phyloP scores from a whole-genome alignment of 257 asterid species.

The Solanum pimpinellifolium region DNA sequence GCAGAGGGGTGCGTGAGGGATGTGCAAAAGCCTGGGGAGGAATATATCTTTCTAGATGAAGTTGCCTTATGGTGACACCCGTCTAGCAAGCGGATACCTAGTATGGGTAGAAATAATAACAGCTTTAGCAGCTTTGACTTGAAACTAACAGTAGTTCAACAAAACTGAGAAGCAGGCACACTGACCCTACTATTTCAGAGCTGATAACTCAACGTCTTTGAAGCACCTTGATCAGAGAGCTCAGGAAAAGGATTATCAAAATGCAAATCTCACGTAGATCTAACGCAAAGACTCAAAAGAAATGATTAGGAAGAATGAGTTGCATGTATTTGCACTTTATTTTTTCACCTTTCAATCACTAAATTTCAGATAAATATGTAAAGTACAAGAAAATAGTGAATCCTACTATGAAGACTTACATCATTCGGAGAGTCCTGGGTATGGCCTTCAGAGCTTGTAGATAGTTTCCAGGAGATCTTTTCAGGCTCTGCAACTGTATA shows the following conservation, averaged over 20 bases:
- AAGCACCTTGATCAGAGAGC: background rate
- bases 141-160: background rate
- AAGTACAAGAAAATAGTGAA: background rate
- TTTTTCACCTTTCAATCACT: background rate
- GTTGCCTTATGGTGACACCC: background rate
- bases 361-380: background rate
- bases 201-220: background rate
- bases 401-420: slow-evolving; percentile 35
- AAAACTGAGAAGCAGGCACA: background rate
- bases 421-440: slow-evolving; percentile 98
- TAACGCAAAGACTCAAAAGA: background rate
- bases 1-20: background rate
- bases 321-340: background rate
- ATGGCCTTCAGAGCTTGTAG: slow-evolving; percentile 83
- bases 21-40: background rate
- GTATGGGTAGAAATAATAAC: background rate
- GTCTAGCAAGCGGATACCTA: background rate
- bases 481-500: slow-evolving; percentile 65
- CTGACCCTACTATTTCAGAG: background rate
- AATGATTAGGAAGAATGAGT: background rate
- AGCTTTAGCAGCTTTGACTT: background rate
- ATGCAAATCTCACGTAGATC: background rate
- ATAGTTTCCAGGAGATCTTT: slow-evolving; percentile 67
- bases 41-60: background rate
- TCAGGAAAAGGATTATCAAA: background rate